Conservation (phyloP, 495 filamentous ascomycete genomes). For the Lasiosphaeria ovina region DNA sequence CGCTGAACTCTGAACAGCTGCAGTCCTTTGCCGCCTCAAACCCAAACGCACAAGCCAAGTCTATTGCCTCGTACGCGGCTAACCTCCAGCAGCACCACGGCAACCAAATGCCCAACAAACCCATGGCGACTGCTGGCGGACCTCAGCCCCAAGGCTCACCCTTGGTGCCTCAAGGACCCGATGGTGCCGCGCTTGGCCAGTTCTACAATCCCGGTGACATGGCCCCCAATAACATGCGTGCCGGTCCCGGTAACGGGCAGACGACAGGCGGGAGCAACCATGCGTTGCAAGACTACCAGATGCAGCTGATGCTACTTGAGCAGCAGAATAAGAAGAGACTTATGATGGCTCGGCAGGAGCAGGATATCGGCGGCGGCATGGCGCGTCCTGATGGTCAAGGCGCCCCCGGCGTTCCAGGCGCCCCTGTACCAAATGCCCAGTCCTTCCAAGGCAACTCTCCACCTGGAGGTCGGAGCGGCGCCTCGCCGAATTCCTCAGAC, state of each 20-base stretch:
- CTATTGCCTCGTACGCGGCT: constrained; percentile 80
- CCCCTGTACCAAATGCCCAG: constrained; percentile 50
- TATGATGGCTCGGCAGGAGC: constrained; percentile 96
- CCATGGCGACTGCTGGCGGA: constrained; percentile 51
- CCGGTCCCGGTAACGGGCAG: constrained; percentile 53
- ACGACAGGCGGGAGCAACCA: constrained; percentile 71
- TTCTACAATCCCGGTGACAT: constrained; percentile 62
- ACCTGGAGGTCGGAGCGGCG: constrained; percentile 72
- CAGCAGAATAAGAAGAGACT: constrained; percentile 98
- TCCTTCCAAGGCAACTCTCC: constrained; percentile 73
- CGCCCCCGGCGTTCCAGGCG: constrained; percentile 53
- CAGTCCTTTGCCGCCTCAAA: constrained; percentile 64
- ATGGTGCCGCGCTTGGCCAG: constrained; percentile 59
- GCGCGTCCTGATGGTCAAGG: constrained; percentile 55
- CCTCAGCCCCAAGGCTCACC: constrained; percentile 69
- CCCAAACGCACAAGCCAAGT: constrained; percentile 67
- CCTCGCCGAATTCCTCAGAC: constrained; percentile 85
- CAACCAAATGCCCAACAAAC: constrained; percentile 71
- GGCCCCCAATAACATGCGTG: constrained; percentile 55
- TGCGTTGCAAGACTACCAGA: constrained; percentile 97
- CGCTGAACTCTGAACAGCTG: constrained; percentile 74
- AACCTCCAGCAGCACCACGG: constrained; percentile 78
- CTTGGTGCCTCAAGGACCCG: constrained; percentile 71
- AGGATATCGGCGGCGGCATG: constrained; percentile 65
- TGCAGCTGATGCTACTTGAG: constrained; percentile 98